These are phyloP conservation scores for Hypoxylon cercidicola DNA, from an alignment of 495 filamentous ascomycete genomes.

Conservation along the genomic window DNA sequence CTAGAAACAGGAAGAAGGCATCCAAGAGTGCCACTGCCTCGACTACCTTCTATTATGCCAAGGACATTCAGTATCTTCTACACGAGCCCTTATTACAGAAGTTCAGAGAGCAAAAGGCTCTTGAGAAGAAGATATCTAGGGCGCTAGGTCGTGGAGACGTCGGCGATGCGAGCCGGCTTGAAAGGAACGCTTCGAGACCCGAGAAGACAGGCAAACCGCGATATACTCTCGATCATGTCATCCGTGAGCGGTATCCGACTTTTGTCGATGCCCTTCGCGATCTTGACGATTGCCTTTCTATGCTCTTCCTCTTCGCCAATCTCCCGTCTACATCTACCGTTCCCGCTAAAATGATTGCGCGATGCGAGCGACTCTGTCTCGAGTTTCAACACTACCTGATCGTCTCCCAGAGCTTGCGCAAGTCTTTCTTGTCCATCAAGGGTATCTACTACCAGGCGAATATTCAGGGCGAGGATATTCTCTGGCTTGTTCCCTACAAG, in stretches of 20 bases:
- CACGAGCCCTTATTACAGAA: slow-evolving; percentile 96
- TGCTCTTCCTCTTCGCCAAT: slow-evolving; percentile 97
- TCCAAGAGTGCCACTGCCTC: slow-evolving; percentile 87
- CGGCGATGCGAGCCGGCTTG: slow-evolving; percentile 76
- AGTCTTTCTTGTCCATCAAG: slow-evolving; percentile 97
- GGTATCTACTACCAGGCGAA: slow-evolving; percentile 99
- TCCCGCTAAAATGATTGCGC: slow-evolving; percentile 89
- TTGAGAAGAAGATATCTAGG: slow-evolving; percentile 94
- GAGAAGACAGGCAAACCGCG: slow-evolving; percentile 87
- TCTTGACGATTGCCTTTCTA: slow-evolving; percentile 94
- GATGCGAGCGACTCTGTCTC: slow-evolving; percentile 88
- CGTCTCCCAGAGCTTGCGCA: slow-evolving; percentile 84
- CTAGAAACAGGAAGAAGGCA: slow-evolving; percentile 94
- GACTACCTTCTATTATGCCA: slow-evolving; percentile 99
- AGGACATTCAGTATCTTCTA: slow-evolving; percentile 97
- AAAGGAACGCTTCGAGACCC: slow-evolving; percentile 70
- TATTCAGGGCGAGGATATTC: slow-evolving; percentile 95
- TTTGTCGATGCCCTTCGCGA: slow-evolving; percentile 95
- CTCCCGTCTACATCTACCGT: slow-evolving; percentile 89
- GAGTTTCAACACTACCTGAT: slow-evolving; percentile 99
- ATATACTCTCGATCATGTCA: slow-evolving; percentile 92
- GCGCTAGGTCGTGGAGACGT: slow-evolving; percentile 93
- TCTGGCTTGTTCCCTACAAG: slow-evolving; percentile 97
- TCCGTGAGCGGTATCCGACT: slow-evolving; percentile 97
- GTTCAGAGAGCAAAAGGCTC: slow-evolving; percentile 94